These are phyloP conservation scores for Claviceps purpurea DNA, from an alignment of 2,329 filamentous ascomycete genomes.

Conservation along the genomic window DNA sequence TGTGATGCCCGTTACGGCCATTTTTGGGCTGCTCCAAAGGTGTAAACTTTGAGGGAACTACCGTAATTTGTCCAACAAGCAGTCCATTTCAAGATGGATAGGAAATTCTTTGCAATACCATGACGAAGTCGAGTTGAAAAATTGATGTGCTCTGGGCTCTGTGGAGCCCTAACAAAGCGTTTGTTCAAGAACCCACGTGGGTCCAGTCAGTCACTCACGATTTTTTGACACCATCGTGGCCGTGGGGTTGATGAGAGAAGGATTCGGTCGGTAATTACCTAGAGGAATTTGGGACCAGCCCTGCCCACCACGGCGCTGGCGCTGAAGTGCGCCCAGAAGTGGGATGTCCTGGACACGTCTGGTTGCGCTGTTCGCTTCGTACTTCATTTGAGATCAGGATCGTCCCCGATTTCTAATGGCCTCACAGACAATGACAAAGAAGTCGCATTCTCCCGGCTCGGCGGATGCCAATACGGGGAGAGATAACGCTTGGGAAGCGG, in stretches of 20 bases:
- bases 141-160: background rate
- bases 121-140: background rate
- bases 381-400: background rate
- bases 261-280: background rate
- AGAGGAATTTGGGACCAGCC: background rate
- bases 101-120: slow-evolving; percentile 1
- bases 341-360: background rate
- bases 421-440: no score
- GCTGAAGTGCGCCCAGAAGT: background rate
- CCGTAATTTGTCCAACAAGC: background rate
- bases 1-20: background rate
- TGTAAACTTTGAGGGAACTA: background rate
- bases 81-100: background rate
- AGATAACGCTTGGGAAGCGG: no score
- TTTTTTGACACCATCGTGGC: slow-evolving; percentile 4
- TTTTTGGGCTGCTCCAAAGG: background rate
- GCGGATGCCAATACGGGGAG: no score
- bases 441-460: no score
- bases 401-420: no score
- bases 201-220: slow-evolving; percentile 1
- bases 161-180: background rate
- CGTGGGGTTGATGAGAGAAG: slow-evolving; percentile 1
- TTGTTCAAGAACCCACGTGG: slow-evolving; percentile 5
- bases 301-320: background rate
- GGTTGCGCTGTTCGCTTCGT: background rate